Conservation (phyloP, 345 rosid genomes). For the Boechera divaricarpa region DNA sequence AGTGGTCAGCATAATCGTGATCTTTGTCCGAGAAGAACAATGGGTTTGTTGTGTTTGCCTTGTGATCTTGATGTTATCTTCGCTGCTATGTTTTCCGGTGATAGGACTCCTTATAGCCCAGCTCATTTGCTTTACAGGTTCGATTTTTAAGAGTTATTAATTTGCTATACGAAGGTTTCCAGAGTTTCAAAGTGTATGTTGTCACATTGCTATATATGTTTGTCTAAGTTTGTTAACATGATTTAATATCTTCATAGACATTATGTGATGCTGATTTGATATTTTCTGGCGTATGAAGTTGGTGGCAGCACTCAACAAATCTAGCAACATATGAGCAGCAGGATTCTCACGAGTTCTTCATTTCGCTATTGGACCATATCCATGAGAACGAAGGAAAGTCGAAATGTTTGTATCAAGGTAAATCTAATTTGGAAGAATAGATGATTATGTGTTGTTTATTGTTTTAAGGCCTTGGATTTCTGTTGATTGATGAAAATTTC, state of each 20-base stretch:
- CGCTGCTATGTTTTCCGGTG: conserved; percentile 81
- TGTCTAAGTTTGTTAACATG: conserved; percentile 13
- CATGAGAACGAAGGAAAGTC: conserved; percentile 82
- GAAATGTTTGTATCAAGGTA: conserved; percentile 58
- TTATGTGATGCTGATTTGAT: conserved; percentile 33
- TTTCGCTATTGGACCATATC: conserved; percentile 81
- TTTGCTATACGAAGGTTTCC: conserved; percentile 1
- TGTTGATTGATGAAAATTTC: conserved; percentile 1
- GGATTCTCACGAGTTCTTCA: conserved; percentile 96
- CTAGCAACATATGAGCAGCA: conserved; percentile 89
- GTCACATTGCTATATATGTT: conserved; percentile 21
- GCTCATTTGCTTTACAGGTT: conserved; percentile 92
- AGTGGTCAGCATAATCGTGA: conserved; percentile 72
- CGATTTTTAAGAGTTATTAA: conserved; percentile 21
- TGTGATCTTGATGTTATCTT: conserved; percentile 73
- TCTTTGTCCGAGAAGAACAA: conserved; percentile 54
- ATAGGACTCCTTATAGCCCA: conserved; percentile 77
- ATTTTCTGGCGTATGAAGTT: conserved; percentile 55
- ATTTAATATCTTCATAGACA: not conserved
- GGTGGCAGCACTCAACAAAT: conserved; percentile 93
- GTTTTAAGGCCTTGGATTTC: not conserved
- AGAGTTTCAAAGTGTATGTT: not conserved
- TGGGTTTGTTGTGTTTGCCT: conserved; percentile 65
- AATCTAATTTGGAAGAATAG: not conserved
- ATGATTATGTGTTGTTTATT: not conserved